Percentiles rank a stretch among this genome's conserved stretches.
Conservation (phyloP, 257 asterid genomes). For the Asclepias syriaca region DNA sequence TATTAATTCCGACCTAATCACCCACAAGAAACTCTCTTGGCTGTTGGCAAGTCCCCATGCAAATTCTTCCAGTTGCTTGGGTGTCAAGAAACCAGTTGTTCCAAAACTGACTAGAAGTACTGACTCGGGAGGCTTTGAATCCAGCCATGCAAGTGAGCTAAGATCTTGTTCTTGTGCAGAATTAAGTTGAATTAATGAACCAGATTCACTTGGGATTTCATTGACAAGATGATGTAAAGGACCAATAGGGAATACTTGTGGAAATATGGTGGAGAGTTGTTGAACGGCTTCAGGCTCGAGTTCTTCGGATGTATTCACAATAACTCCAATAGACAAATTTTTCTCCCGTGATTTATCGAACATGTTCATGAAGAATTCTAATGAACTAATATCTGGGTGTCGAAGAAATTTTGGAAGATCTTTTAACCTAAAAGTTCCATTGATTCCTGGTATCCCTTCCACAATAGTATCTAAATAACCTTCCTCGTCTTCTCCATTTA, state of each 20-base stretch:
- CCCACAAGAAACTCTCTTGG: conserved; percentile 24
- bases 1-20: conserved; percentile 23
- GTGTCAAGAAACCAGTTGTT: conserved; percentile 14
- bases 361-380: background rate
- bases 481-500: background rate
- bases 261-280: conserved; percentile 1
- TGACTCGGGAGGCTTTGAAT: conserved; percentile 16
- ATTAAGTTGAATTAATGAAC: conserved; percentile 11
- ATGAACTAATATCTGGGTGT: background rate
- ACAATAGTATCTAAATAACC: conserved; percentile 4
- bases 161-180: conserved; percentile 18
- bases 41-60: conserved; percentile 34
- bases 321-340: background rate
- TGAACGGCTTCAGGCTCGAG: conserved; percentile 9
- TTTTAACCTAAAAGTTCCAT: background rate
- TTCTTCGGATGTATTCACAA: conserved; percentile 7
- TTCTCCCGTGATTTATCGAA: background rate
- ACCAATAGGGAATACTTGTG: conserved; percentile 13
- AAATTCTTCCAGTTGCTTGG: conserved; percentile 19
- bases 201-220: background rate
- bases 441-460: background rate
- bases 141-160: conserved; percentile 18
- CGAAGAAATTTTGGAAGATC: background rate
- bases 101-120: conserved; percentile 28
- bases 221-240: conserved; percentile 15